Evolutionary conservation across 1,284 basidiomycete species (phyloP).

Genomic region (Boletellus deceptivus): DNA sequence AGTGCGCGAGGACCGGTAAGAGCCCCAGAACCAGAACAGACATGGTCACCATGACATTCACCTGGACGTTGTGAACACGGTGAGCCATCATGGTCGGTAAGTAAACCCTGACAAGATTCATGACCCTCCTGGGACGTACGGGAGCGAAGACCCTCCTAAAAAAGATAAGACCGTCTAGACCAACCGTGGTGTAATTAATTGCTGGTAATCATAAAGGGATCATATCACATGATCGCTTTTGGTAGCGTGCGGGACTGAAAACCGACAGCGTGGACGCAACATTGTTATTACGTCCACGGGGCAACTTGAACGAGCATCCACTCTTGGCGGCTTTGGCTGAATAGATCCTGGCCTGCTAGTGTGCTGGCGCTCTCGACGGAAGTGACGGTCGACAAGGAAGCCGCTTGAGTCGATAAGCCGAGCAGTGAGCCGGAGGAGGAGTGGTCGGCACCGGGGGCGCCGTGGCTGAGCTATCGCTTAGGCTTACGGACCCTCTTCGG

Average conservation of each 20-base stretch:
- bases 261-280: neutral
- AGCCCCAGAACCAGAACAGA: neutral
- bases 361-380: no score
- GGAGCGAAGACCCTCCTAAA: slow-evolving; percentile 1
- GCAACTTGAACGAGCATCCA: no score
- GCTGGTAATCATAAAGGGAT: neutral
- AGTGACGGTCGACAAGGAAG: no score
- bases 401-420: neutral
- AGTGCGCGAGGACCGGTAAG: neutral
- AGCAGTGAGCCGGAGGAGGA: neutral
- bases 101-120: neutral
- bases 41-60: neutral
- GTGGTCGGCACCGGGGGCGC: no score
- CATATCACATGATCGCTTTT: neutral
- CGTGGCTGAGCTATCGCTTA: neutral
- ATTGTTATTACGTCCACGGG: no score
- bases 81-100: no score
- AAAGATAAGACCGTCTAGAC: neutral
- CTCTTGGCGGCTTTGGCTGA: no score
- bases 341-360: no score
- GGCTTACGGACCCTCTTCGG: slow-evolving; percentile 9
- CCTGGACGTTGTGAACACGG: neutral
- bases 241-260: neutral
- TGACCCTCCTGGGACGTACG: neutral
- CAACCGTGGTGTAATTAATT: neutral